phyloP scores from a whole-genome alignment of 2,329 filamentous ascomycete genomes.

The Penicillium decumbens region DNA sequence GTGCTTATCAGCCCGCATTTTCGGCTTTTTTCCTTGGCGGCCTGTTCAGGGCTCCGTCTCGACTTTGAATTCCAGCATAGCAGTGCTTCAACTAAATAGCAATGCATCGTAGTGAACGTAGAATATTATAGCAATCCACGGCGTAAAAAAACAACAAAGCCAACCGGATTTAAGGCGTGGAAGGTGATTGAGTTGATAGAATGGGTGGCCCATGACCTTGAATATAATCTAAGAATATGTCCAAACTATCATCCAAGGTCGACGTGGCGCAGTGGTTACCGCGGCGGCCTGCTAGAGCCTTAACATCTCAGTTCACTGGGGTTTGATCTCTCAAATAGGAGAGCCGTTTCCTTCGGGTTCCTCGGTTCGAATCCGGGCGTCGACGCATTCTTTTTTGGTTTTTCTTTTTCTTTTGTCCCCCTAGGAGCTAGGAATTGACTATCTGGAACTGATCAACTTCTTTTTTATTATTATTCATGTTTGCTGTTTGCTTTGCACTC shows the following conservation, averaged over 20 bases:
- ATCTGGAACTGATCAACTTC: too few species aligned
- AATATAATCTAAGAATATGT: neutral
- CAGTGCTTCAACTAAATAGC: neutral
- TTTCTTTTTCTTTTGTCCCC: neutral
- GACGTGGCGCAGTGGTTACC: neutral
- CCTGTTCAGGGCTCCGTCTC: neutral
- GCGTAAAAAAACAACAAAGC: neutral
- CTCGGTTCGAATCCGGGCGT: neutral
- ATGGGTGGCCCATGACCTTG: fast-evolving
- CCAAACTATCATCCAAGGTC: neutral
- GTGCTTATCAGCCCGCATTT: constrained; percentile 1
- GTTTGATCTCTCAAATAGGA: neutral
- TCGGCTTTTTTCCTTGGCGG: neutral
- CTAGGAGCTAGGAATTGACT: too few species aligned
- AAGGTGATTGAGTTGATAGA: neutral
- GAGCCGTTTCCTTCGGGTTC: constrained; percentile 1
- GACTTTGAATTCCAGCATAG: neutral
- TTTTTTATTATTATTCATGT: too few species aligned
- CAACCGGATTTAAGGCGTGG: neutral
- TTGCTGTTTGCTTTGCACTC: too few species aligned
- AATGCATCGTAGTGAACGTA: neutral
- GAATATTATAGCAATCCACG: neutral
- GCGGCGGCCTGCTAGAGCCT: neutral
- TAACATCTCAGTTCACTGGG: neutral
- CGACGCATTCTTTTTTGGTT: neutral